phyloP scores from a whole-genome alignment of 352 stramenopile species.

The Pythium phragmiticola region DNA sequence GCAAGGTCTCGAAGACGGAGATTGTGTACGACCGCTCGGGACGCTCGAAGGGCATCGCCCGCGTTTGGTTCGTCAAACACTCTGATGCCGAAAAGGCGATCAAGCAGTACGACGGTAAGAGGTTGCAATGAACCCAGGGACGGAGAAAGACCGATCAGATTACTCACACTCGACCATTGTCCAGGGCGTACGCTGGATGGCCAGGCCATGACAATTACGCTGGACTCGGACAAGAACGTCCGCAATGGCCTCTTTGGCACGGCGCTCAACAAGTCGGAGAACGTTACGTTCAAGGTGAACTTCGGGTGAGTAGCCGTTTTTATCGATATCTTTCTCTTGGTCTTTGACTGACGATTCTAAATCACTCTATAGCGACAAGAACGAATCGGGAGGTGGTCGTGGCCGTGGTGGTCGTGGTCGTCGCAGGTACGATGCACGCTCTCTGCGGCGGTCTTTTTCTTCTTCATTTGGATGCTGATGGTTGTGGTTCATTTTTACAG shows the following conservation, averaged over 20 bases:
- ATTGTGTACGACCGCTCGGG: constrained; percentile 83
- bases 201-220: constrained; percentile 70
- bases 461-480: constrained; percentile 8
- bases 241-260: constrained; percentile 78
- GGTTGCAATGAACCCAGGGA: not conserved
- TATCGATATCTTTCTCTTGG: not conserved
- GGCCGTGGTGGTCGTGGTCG: constrained; percentile 36
- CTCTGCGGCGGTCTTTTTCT: not conserved
- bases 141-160: not conserved
- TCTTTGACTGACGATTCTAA: not conserved
- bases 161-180: not conserved
- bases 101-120: constrained; percentile 81
- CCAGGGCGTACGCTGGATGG: constrained; percentile 70
- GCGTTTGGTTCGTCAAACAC: constrained; percentile 71
- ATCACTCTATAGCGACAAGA: constrained; percentile 14
- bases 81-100: constrained; percentile 76
- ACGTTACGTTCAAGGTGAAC: constrained; percentile 82
- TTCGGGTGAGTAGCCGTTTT: constrained; percentile 44
- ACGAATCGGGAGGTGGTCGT: constrained; percentile 30
- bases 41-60: constrained; percentile 77
- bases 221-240: constrained; percentile 73
- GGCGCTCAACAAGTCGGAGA: constrained; percentile 50
- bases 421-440: constrained; percentile 11
- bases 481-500: constrained; percentile 16
- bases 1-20: constrained; percentile 74